Conservation (phyloP, 2,329 filamentous ascomycete species). For the Calycina herbarum region DNA sequence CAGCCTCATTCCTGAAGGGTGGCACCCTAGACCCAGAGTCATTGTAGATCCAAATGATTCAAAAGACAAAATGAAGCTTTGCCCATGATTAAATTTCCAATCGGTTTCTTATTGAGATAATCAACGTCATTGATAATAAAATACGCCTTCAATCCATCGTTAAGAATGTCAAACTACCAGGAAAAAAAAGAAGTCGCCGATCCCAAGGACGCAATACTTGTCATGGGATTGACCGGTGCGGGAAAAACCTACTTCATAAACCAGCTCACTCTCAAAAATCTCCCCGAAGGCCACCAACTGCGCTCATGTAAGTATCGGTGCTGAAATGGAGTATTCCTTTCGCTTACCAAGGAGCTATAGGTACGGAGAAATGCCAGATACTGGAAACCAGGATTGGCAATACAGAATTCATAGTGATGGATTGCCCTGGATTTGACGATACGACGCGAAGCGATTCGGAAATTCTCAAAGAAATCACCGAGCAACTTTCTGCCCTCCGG, state of each 20-base stretch:
- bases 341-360: background rate
- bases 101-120: too few species aligned
- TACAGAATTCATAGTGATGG: constrained; percentile 36
- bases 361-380: constrained; percentile 14
- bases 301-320: constrained; percentile 9
- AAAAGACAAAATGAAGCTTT: too few species aligned
- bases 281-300: constrained; percentile 11
- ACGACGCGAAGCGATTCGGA: constrained; percentile 42
- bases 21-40: too few species aligned
- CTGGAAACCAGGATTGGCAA: constrained; percentile 13
- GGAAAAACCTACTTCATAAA: constrained; percentile 21
- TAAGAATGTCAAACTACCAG: background rate
- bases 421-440: constrained; percentile 48
- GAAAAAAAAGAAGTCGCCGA: background rate
- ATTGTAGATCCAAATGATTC: too few species aligned
- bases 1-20: too few species aligned
- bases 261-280: background rate
- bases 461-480: constrained; percentile 41
- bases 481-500: constrained; percentile 8
- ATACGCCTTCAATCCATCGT: too few species aligned
- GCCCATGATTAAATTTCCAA: too few species aligned
- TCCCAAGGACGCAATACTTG: constrained; percentile 4
- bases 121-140: too few species aligned
- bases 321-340: background rate
- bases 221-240: constrained; percentile 19